phyloP scores from a whole-genome alignment of 176 grass and related monocot genomes.

The Raddia distichophylla region DNA sequence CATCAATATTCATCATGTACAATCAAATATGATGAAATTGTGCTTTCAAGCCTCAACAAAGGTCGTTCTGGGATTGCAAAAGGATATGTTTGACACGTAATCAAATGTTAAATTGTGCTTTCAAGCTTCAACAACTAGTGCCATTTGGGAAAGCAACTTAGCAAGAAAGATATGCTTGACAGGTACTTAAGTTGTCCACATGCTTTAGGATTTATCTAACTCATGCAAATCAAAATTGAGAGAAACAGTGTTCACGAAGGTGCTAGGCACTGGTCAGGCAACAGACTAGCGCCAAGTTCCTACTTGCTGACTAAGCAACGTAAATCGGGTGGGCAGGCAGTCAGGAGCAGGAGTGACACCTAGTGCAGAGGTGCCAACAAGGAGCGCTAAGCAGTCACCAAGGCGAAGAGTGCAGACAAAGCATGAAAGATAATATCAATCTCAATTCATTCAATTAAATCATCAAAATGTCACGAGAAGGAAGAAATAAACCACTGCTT shows the following conservation, averaged over 20 bases:
- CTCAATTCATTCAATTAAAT: constrained; percentile 30
- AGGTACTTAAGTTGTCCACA: constrained; percentile 18
- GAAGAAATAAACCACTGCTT: not conserved
- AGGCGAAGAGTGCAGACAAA: not conserved
- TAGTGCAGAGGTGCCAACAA: too few relatives aligned
- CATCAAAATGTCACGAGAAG: constrained; percentile 16
- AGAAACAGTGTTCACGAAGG: not conserved
- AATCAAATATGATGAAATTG: not conserved
- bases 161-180: not conserved
- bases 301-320: too few relatives aligned
- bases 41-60: not conserved
- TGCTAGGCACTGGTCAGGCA: too few relatives aligned
- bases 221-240: not conserved
- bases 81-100: constrained; percentile 13
- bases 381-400: too few relatives aligned
- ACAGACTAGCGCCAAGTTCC: too few relatives aligned
- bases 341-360: too few relatives aligned
- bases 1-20: not conserved
- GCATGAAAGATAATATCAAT: not conserved
- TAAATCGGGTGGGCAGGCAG: too few relatives aligned
- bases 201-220: not conserved
- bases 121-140: not conserved
- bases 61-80: not conserved
- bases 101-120: constrained; percentile 3
- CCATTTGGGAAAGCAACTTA: not conserved